Evolutionary conservation across 176 grass and related monocot genomes (phyloP).

Genomic region (Tillandsia leiboldiana): DNA sequence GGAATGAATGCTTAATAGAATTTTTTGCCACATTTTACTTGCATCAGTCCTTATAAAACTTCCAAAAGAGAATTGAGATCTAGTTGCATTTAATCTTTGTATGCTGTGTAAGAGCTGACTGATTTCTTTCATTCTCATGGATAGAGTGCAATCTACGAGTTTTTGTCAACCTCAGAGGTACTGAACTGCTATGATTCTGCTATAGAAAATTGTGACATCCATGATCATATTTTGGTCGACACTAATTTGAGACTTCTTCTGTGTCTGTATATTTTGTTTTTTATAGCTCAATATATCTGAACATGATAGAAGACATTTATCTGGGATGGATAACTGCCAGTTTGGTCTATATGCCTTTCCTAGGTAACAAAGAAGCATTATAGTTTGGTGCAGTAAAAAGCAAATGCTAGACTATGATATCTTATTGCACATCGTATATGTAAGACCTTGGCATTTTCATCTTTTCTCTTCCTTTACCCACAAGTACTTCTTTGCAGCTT

Average conservation of each 20-base stretch:
- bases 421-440: not conserved
- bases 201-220: conserved; percentile 20
- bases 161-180: conserved; percentile 63
- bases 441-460: not conserved
- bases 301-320: conserved; percentile 57
- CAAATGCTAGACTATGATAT: too few species aligned
- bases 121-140: conserved; percentile 14
- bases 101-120: too few species aligned
- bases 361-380: conserved; percentile 29
- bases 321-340: conserved; percentile 36
- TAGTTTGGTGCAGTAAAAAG: not conserved
- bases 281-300: conserved; percentile 67
- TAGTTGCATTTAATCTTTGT: too few species aligned
- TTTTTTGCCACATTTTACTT: too few species aligned
- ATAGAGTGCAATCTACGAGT: conserved; percentile 73
- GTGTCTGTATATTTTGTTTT: conserved; percentile 14
- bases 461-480: conserved; percentile 13
- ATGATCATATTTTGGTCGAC: conserved; percentile 7
- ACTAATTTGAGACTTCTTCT: conserved; percentile 22
- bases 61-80: too few species aligned
- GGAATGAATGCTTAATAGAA: too few species aligned
- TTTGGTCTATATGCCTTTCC: conserved; percentile 20
- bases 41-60: too few species aligned
- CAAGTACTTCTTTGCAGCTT: conserved; percentile 22
- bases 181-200: conserved; percentile 16